Evolutionary conservation across 805 yeast genomes (phyloP).

Genomic region (Ogataea sp.): DNA sequence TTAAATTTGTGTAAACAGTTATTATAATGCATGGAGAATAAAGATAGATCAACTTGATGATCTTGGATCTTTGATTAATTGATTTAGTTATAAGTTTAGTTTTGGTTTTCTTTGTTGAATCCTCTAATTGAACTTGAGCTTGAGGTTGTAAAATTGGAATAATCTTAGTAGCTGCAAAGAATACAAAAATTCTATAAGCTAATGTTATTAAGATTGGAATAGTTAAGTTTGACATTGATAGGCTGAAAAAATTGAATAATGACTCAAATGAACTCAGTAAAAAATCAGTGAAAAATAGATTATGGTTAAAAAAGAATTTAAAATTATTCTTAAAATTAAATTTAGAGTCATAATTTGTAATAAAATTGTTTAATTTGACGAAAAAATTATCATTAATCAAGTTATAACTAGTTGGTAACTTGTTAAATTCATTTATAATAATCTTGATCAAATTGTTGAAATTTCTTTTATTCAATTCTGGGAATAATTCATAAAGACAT

Average conservation of each 20-base stretch:
- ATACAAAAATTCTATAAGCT: constrained; percentile 79
- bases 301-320: too few species aligned
- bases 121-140: too few species aligned
- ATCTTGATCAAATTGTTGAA: constrained; percentile 25
- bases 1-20: constrained; percentile 90
- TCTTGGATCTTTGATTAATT: constrained; percentile 12
- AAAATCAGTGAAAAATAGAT: constrained; percentile 38
- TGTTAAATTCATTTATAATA: constrained; percentile 27
- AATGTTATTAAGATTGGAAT: constrained; percentile 76
- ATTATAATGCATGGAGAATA: constrained; percentile 91
- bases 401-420: constrained; percentile 25
- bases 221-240: constrained; percentile 56
- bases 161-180: constrained; percentile 85
- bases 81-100: not conserved
- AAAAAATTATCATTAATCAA: constrained; percentile 21
- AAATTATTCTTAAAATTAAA: too few species aligned
- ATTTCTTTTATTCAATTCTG: constrained; percentile 59
- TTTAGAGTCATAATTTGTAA: too few species aligned
- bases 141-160: constrained; percentile 53
- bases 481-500: constrained; percentile 87
- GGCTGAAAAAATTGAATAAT: constrained; percentile 44
- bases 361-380: too few species aligned
- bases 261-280: constrained; percentile 46
- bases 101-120: constrained; percentile 3
- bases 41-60: constrained; percentile 61